These are phyloP conservation scores for Retiboletus flavoniger DNA, from an alignment of 1,284 basidiomycete species.

Conservation along the genomic window DNA sequence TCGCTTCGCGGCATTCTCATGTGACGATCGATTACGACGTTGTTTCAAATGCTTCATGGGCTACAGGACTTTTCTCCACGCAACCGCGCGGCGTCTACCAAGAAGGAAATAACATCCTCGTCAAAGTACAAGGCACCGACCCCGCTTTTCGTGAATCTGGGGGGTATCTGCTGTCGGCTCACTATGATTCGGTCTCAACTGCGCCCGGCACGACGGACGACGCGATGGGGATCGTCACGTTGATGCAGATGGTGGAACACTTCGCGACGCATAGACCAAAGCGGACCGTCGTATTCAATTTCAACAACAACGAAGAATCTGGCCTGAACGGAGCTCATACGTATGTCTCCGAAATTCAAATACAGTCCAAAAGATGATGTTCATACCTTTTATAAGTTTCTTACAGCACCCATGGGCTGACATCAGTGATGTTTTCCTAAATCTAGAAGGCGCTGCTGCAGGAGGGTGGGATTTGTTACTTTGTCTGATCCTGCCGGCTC, in stretches of 20 bases:
- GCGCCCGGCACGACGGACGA: slow-evolving; percentile 75
- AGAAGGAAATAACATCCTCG: slow-evolving; percentile 70
- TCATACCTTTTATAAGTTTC: slow-evolving; percentile 43
- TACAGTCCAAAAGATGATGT: background rate
- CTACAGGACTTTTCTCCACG: slow-evolving; percentile 13
- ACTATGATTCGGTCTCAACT: slow-evolving; percentile 78
- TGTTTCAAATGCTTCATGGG: slow-evolving; percentile 58
- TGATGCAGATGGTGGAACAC: slow-evolving; percentile 64
- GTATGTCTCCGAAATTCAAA: slow-evolving; percentile 35
- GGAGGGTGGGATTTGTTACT: slow-evolving; percentile 56
- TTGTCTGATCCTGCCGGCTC: background rate
- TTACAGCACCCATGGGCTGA: slow-evolving; percentile 72
- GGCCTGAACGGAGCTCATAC: slow-evolving; percentile 67
- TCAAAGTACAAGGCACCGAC: slow-evolving; percentile 64
- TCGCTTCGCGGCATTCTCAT: slow-evolving; percentile 42
- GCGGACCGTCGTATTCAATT: slow-evolving; percentile 70
- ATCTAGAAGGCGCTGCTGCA: slow-evolving; percentile 77
- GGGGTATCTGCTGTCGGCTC: slow-evolving; percentile 73
- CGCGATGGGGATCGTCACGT: slow-evolving; percentile 68
- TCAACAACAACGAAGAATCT: slow-evolving; percentile 83
- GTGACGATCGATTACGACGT: slow-evolving; percentile 57
- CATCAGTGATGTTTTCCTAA: slow-evolving; percentile 64
- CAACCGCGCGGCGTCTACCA: slow-evolving; percentile 48
- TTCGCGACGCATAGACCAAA: slow-evolving; percentile 52
- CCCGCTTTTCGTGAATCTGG: slow-evolving; percentile 34